Evolutionary conservation across 768 basidiomycete genomes (phyloP), one percentile per base, ranked within the genome.

Genomic region (Omphalotus guepiniiformis): DNA sequence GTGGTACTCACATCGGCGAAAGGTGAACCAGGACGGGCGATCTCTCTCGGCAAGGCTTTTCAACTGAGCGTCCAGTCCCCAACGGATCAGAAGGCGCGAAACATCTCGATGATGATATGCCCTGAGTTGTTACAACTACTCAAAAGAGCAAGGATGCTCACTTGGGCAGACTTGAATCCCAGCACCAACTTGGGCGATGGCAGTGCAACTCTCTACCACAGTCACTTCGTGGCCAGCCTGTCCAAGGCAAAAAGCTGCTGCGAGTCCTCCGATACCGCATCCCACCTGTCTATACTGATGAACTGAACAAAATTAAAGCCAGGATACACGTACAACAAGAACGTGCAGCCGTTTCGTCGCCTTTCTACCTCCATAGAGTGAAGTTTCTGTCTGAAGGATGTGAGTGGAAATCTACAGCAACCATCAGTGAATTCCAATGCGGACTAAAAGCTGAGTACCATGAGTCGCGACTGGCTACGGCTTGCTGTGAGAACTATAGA

Each of bases 171-270:
- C 57, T 53, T 72, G 69, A 27, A 71, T 71, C 36, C 70, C 70
- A 3, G 70, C 70, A 5, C 70, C 70, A 3, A 72, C 61, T 47
- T 72, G 72, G 6, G 39, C 48, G 12, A 73, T 65, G 9, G 47
- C 39, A 4, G 45, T 34, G 6, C 71, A 68, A 34, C 55, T 54
- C 48, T 74, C 72, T 28, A 74, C 58, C 41, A 74, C 64, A 29
- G 67, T 70, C 28, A 74, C 63, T 4, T 44, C 62, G 54, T 74
- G 71, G 1, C 73, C 73, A 1, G 67, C 69, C 15, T 62, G 59
- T 18, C 69, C 66, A 15, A 74, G 60, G 40, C 63, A 62, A 54
- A 63, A 63, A 6, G 72, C 72, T 13, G 71, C 72, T 7, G 69
- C 52, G 40, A 74, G 57, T 21, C 73, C 72, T 42, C 46, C 46